Conservation (phyloP, 148 eudicot species). For the Diospyros kaki region DNA sequence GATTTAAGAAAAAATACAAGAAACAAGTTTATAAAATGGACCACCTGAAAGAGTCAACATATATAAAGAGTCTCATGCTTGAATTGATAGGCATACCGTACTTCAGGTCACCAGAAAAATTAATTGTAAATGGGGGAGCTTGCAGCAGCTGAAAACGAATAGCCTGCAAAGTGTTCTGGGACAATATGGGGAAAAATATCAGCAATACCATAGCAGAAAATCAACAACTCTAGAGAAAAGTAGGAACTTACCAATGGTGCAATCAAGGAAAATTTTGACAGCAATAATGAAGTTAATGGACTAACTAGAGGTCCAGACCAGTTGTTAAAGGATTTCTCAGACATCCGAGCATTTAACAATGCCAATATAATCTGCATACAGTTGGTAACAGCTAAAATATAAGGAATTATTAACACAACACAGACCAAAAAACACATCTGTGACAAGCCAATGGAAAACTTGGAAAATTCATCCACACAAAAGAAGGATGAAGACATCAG, state of each 20-base stretch:
- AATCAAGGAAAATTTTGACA: constrained; percentile 87
- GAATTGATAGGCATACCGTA: constrained; percentile 47
- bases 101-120: constrained; percentile 75
- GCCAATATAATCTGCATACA: constrained; percentile 55
- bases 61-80: background rate
- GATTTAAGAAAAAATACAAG: background rate
- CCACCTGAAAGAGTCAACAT: background rate
- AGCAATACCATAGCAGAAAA: constrained; percentile 8
- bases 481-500: background rate
- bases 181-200: constrained; percentile 11
- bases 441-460: background rate
- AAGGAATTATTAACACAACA: background rate
- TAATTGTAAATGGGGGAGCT: constrained; percentile 68
- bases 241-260: constrained; percentile 67
- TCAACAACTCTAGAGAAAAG: constrained; percentile 2
- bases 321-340: constrained; percentile 53
- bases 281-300: constrained; percentile 65
- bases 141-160: constrained; percentile 83
- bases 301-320: constrained; percentile 61
- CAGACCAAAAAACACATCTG: background rate
- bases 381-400: background rate
- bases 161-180: constrained; percentile 74
- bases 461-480: background rate
- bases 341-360: constrained; percentile 90
- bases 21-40: background rate